phyloP scores from a whole-genome alignment of 1,139 yeast species.

The Scheffersomyces insectosa region DNA sequence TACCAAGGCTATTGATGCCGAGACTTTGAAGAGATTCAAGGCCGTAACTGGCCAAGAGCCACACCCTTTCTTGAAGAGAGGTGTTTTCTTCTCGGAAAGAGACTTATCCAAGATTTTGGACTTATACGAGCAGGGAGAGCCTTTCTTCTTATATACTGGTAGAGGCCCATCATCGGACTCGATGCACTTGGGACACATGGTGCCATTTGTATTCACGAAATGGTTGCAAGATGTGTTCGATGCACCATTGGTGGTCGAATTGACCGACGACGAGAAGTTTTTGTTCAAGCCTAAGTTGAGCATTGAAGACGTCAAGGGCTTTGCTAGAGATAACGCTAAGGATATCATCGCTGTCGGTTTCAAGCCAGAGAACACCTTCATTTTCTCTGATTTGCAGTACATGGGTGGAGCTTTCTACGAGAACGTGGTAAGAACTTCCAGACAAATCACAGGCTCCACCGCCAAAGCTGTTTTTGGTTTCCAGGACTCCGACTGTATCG shows the following conservation, averaged over 20 bases:
- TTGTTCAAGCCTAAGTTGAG: slow-evolving; percentile 88
- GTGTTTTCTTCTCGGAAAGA: slow-evolving; percentile 90
- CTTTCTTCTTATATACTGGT: slow-evolving; percentile 94
- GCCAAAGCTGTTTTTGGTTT: slow-evolving; percentile 98
- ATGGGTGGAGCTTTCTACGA: slow-evolving; percentile 95
- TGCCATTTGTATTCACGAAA: slow-evolving; percentile 92
- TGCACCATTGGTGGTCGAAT: slow-evolving; percentile 91
- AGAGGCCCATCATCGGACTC: slow-evolving; percentile 96
- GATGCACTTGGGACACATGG: slow-evolving; percentile 96
- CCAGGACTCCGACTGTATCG: slow-evolving; percentile 92
- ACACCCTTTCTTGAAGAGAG: slow-evolving; percentile 89
- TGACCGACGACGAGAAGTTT: slow-evolving; percentile 98
- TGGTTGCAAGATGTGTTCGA: slow-evolving; percentile 99
- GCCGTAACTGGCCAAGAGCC: slow-evolving; percentile 87
- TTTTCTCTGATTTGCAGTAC: slow-evolving; percentile 87
- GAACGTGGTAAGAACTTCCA: slow-evolving; percentile 88
- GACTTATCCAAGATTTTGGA: slow-evolving; percentile 81
- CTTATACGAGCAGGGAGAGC: slow-evolving; percentile 90
- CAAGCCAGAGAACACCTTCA: slow-evolving; percentile 90
- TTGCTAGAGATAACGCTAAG: slow-evolving; percentile 79
- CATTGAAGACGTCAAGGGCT: slow-evolving; percentile 82
- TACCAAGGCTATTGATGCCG: slow-evolving; percentile 69
- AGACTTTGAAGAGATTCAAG: slow-evolving; percentile 73
- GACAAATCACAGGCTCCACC: slow-evolving; percentile 94
- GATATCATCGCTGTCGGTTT: slow-evolving; percentile 96